Base-by-base conservation (phyloP, 768 basidiomycete genomes). In the Psilocybe cyanescens region DNA sequence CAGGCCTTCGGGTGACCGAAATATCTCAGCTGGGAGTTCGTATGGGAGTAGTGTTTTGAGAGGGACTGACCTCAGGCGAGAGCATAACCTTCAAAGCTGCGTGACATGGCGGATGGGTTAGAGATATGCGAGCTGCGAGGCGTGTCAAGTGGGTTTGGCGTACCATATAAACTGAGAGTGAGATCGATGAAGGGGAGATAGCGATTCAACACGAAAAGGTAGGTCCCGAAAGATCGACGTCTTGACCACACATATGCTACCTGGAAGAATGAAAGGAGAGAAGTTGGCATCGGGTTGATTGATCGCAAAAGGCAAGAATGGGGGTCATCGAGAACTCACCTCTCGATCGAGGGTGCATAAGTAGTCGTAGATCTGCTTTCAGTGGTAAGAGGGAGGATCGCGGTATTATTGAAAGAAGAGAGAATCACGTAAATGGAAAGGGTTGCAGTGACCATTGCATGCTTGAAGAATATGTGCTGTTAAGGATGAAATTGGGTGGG, bases 341-440 rank as follows among this genome's bases (percentile, higher is more conserved):
- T 65, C 65, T 37, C 59, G 58, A 55, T 69, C 68, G 45, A 69
- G 58, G 3, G 68, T 69, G 45, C 68, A 69, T 17, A 69, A 46
- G 50, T 67, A 69, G 41, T 69, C 66, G 39, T 69, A 69, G 16
- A 65, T 41, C 68, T 69, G 39, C 7, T 11, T 29, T 28, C 4
- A 14, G 9, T 0, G 30, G 28, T 50, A 9, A 50, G 49, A 31
- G 7, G 33, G 33, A 31, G 11, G 30, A 31, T 50, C 9, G 28
- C 11, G 49, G 24, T 8, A 31, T 3, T 14, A 12, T 24, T 19
- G 51, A 33, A 17, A 1, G 17, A n/a, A 53, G 54, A 14, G 39
- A 48, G 29, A 28, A 45, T 19, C 28, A 61, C 60, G 11, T 57
- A 49, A 14, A 61, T 28, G 29, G 39, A 37, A n/a, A 57, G 50